A percentile compares a stretch with the other conserved stretches of the same genome.
Evolutionary conservation across 2,329 filamentous ascomycete genomes (phyloP).

Genomic region (Pleomassaria siparia): DNA sequence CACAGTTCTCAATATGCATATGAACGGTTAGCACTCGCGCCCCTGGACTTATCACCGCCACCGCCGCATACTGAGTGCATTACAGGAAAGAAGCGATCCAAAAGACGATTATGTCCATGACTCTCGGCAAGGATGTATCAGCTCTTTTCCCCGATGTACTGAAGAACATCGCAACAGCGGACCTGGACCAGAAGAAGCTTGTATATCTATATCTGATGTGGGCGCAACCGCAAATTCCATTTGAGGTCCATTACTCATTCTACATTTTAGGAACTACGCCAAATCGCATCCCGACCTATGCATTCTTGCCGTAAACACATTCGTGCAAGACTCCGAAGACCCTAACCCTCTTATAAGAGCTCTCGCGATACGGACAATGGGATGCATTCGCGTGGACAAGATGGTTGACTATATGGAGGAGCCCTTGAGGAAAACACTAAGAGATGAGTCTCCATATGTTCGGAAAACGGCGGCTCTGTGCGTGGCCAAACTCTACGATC

Average conservation of each 20-base stretch:
- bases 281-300: constrained; percentile 98
- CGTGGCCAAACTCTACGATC: constrained; percentile 95
- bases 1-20: constrained; percentile 93
- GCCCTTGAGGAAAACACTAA: constrained; percentile 88
- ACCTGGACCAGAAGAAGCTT: constrained; percentile 98
- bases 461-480: constrained; percentile 97
- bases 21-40: constrained; percentile 63
- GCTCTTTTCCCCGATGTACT: constrained; percentile 95
- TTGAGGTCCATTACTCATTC: constrained; percentile 9
- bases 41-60: background rate
- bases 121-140: constrained; percentile 96
- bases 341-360: constrained; percentile 95
- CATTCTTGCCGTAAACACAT: constrained; percentile 98
- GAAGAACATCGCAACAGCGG: constrained; percentile 95
- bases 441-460: constrained; percentile 97
- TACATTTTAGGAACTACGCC: constrained; percentile 81
- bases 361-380: constrained; percentile 96
- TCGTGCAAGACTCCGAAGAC: constrained; percentile 98
- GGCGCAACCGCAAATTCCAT: constrained; percentile 32
- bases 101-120: constrained; percentile 99
- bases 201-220: constrained; percentile 98
- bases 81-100: constrained; percentile 92
- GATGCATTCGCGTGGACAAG: constrained; percentile 96
- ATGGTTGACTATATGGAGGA: constrained; percentile 99
- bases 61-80: constrained; percentile 37